Evolutionary conservation across 140 eudicot genomes (phyloP), one percentile per base, ranked within the genome.

Genomic region (Erigeron philadelphicus): DNA sequence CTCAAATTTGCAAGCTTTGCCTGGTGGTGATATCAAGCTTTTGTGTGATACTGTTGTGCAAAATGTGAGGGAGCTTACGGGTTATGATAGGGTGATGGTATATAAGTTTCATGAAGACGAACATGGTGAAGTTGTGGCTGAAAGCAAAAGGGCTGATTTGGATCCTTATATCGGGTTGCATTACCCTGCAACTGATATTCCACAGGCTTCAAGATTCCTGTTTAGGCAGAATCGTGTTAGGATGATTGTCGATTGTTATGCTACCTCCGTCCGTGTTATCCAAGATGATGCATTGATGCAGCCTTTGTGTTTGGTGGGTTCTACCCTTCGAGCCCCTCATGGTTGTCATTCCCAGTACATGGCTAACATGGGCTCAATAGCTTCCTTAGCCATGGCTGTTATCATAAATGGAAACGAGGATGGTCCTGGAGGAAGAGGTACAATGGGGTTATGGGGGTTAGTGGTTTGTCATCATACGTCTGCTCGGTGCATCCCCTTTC

Each of bases 151-250:
- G 60, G 53, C 86, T 0, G 99, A 84, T 78, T 82, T 94, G 63
- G 97, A 94, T 50, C 96, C 99, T 8, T 94, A 89, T 70, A 72
- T 94, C 21, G 99, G 99, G 13, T 82, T 94, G 70, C 99, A 89
- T 71, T 94, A 94, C 76, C 99, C 99, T 21, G 90, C 99, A n/a
- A 94, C 99, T 1, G 99, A 94, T 57, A 87, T 94, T 66, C 99
- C 99, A 13, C 99, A 94, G 60, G 99, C 97, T 7, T 90, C 99
- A 0, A 87, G 99, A 74, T 87, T 83, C 77, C 61, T 94, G 71
- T 94, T 94, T 65, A 82, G 82, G 63, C 91, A 87, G 67, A 94
- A 85, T 60, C 84, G 97, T 55, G 95, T 81, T 46, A 78, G 99
- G 70, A 85, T 94, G 96, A 89, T 94, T 17, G 99, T 89, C 18